phyloP scores from a whole-genome alignment of 805 yeast species.

The Metschnikowia arizonensis region DNA sequence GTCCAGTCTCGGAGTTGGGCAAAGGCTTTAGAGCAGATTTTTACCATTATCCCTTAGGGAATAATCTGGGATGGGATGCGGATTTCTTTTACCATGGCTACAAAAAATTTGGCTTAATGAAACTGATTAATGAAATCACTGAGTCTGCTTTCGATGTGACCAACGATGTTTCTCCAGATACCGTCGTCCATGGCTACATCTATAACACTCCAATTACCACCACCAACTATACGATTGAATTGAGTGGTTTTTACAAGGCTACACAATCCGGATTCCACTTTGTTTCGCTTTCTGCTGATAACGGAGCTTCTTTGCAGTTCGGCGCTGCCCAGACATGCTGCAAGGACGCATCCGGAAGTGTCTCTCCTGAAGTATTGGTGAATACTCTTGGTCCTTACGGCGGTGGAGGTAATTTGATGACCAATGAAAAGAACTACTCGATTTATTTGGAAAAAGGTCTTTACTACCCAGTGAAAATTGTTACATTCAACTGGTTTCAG shows the following conservation, averaged over 20 bases:
- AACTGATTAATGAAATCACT: background rate
- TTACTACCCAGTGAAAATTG: background rate
- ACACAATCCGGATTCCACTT: background rate
- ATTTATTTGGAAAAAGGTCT: background rate
- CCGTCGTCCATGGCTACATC: background rate
- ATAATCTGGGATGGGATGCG: background rate
- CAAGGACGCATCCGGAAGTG: background rate
- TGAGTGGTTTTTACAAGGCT: conserved; percentile 10
- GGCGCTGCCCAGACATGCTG: background rate
- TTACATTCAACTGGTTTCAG: background rate
- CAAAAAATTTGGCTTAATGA: background rate
- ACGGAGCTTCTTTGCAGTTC: background rate
- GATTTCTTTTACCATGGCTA: background rate
- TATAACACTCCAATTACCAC: conserved; percentile 3
- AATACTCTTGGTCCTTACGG: background rate
- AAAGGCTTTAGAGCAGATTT: background rate
- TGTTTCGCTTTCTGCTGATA: background rate
- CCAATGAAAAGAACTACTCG: background rate
- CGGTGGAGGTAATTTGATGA: background rate
- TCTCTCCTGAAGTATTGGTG: background rate
- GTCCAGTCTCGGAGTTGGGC: background rate
- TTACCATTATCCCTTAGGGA: background rate
- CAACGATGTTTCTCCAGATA: background rate
- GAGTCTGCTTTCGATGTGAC: background rate
- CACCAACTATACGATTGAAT: conserved; percentile 7